Percentiles rank a stretch among this genome's conserved stretches.
Evolutionary conservation across 148 eudicot species (phyloP).

Genomic region (Heliosperma pusillum): DNA sequence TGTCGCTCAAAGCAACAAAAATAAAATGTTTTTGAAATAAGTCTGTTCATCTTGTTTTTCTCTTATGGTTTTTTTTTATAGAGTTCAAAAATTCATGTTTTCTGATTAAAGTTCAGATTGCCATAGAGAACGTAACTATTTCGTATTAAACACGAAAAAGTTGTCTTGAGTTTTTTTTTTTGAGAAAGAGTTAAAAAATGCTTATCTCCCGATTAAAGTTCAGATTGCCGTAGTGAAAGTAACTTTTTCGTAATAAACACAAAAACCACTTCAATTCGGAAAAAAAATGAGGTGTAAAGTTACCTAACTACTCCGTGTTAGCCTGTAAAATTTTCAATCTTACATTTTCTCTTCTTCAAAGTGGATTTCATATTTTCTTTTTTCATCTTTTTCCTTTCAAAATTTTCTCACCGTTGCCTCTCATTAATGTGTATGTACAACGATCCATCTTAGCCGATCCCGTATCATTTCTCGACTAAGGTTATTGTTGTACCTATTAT

Average conservation of each 20-base stretch:
- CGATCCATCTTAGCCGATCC: not conserved
- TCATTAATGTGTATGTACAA: not conserved
- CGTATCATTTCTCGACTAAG: not conserved
- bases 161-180: too few species aligned
- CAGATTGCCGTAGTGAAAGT: not conserved
- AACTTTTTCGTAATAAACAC: not conserved
- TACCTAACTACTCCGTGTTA: not conserved
- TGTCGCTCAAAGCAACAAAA: not conserved
- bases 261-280: not conserved
- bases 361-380: not conserved
- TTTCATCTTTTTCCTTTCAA: not conserved
- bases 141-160: too few species aligned
- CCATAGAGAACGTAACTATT: not conserved
- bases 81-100: not conserved
- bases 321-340: not conserved
- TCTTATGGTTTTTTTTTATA: not conserved
- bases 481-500: not conserved
- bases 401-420: not conserved
- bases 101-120: not conserved
- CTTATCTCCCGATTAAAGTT: not conserved
- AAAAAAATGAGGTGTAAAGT: not conserved
- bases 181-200: not conserved
- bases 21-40: not conserved
- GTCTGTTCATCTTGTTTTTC: not conserved
- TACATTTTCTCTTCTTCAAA: not conserved